Conservation (phyloP, 2,329 filamentous ascomycete species). For the Hypoxylon sp. region DNA sequence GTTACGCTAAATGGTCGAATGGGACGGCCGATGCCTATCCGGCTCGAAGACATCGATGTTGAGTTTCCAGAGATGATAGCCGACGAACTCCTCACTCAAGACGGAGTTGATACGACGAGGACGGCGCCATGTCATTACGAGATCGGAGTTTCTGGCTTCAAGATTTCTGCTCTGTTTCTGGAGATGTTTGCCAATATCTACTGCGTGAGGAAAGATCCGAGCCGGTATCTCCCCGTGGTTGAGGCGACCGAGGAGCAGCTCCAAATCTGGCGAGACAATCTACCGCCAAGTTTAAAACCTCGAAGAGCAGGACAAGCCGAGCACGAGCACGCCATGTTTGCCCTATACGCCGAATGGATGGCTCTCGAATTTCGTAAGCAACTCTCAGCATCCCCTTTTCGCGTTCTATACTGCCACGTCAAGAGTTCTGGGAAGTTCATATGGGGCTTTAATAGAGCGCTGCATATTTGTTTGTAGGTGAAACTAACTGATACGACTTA, state of each 20-base stretch:
- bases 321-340: constrained; percentile 56
- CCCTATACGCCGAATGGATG: constrained; percentile 63
- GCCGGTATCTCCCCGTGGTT: constrained; percentile 70
- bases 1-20: constrained; percentile 77
- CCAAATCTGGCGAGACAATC: constrained; percentile 66
- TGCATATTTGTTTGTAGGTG: background rate
- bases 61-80: constrained; percentile 76
- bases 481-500: constrained; percentile 10
- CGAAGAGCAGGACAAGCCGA: constrained; percentile 53
- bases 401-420: background rate
- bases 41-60: constrained; percentile 78
- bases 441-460: background rate
- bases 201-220: constrained; percentile 68
- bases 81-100: constrained; percentile 73
- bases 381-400: background rate
- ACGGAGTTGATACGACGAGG: constrained; percentile 64
- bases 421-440: background rate
- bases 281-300: constrained; percentile 67
- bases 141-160: constrained; percentile 71
- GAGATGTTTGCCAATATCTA: constrained; percentile 83
- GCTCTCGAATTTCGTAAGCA: constrained; percentile 60
- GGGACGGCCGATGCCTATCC: constrained; percentile 78
- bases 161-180: constrained; percentile 70
- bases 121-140: constrained; percentile 70
- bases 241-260: constrained; percentile 71